These are phyloP conservation scores for Bauhinia variegata DNA, from an alignment of 306 rosid genomes.

Conservation along the genomic window DNA sequence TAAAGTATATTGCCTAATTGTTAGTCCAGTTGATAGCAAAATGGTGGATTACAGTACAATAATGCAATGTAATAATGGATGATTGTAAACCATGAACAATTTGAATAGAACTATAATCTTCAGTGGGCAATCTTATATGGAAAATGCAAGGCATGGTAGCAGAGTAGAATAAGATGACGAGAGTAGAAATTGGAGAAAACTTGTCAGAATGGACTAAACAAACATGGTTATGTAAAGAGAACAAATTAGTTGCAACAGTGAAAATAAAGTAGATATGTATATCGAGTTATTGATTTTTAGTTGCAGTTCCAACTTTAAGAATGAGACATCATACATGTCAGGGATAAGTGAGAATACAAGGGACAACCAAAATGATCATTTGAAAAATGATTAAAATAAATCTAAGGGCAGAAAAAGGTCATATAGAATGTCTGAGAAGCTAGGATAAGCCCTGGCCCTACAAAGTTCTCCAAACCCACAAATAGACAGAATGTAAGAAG, in stretches of 20 bases:
- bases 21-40: not conserved
- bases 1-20: slow-evolving; percentile 39
- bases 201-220: not conserved
- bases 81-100: not conserved
- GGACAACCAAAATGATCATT: not conserved
- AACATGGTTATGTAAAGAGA: slow-evolving; percentile 19
- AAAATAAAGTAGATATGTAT: slow-evolving; percentile 3
- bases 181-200: too few relatives aligned
- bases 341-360: too few relatives aligned
- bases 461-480: too few relatives aligned
- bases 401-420: slow-evolving; percentile 2
- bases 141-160: too few relatives aligned
- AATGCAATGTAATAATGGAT: not conserved
- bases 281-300: not conserved
- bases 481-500: too few relatives aligned
- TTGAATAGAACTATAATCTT: slow-evolving; percentile 20
- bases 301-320: slow-evolving; percentile 2
- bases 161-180: too few relatives aligned
- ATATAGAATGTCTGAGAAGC: not conserved
- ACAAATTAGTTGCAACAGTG: not conserved
- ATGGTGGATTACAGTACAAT: not conserved
- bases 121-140: too few relatives aligned
- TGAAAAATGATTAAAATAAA: not conserved
- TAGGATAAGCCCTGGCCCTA: too few relatives aligned
- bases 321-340: not conserved